Percentiles rank a stretch among this genome's conserved stretches.
These are phyloP conservation scores for Macadamia integrifolia DNA, from an alignment of 164 flowering plant genomes.

Conservation along the genomic window DNA sequence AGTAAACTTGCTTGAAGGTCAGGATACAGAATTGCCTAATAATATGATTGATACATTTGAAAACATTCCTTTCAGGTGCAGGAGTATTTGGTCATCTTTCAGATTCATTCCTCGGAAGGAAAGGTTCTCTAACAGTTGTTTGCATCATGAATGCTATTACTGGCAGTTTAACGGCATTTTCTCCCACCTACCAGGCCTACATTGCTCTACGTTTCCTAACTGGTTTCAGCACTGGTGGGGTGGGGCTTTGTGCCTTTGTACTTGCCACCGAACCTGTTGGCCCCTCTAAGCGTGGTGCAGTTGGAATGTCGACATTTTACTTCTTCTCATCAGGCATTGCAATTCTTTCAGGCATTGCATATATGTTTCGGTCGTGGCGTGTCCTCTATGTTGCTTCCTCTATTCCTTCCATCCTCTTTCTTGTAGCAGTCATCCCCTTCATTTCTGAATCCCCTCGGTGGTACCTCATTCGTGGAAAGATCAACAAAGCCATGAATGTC, in stretches of 20 bases:
- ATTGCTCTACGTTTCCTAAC: conserved; percentile 66
- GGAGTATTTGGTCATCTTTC: conserved; percentile 90
- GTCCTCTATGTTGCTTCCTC: conserved; percentile 51
- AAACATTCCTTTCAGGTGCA: conserved; percentile 51
- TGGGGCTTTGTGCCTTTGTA: conserved; percentile 83
- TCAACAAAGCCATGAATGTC: conserved; percentile 46
- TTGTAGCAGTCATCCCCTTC: conserved; percentile 54
- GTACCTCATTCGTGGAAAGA: conserved; percentile 68
- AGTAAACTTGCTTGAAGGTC: no score
- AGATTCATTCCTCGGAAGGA: conserved; percentile 79
- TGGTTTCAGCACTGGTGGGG: conserved; percentile 88
- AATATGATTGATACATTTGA: neutral
- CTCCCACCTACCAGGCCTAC: conserved; percentile 61
- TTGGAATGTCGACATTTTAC: conserved; percentile 76
- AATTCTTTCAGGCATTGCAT: conserved; percentile 63
- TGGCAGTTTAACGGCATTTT: conserved; percentile 63
- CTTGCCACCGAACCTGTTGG: conserved; percentile 88
- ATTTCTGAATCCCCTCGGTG: conserved; percentile 85
- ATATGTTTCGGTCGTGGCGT: conserved; percentile 72
- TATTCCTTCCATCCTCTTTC: conserved; percentile 56
- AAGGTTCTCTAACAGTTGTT: conserved; percentile 64
- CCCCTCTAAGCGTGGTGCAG: conserved; percentile 66
- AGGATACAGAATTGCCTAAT: no score
- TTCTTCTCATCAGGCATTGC: conserved; percentile 87
- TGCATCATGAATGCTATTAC: conserved; percentile 61